A percentile compares a stretch with the other conserved stretches of the same genome.
phyloP scores from a whole-genome alignment of 116 monocot genomes.

The Zostera marina region DNA sequence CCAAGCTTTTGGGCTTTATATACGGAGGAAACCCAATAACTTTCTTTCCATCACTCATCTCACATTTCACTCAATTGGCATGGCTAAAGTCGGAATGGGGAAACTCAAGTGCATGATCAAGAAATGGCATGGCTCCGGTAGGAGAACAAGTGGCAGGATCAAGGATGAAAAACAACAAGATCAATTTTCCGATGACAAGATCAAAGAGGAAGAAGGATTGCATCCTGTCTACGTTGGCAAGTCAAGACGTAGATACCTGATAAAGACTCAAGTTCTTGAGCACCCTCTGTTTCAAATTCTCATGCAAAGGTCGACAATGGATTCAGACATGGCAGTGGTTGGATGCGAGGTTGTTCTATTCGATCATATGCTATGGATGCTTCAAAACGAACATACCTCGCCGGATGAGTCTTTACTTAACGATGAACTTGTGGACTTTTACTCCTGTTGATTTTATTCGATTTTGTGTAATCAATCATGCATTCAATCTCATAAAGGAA shows the following conservation, averaged over 20 bases:
- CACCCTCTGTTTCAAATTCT: slow-evolving; percentile 50
- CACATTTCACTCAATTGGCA: too few species aligned
- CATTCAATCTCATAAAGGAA: too few species aligned
- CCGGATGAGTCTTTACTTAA: slow-evolving; percentile 32
- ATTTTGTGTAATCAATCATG: too few species aligned
- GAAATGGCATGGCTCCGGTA: too few species aligned
- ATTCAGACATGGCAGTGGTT: slow-evolving; percentile 9
- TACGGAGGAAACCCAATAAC: too few species aligned
- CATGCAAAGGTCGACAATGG: slow-evolving; percentile 14
- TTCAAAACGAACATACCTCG: slow-evolving; percentile 50
- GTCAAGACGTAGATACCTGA: slow-evolving; percentile 59
- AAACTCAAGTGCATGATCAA: too few species aligned
- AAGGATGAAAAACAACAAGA: too few species aligned
- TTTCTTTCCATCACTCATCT: too few species aligned
- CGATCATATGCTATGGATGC: slow-evolving; percentile 88
- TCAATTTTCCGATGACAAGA: too few species aligned
- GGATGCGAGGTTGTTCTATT: slow-evolving; percentile 87
- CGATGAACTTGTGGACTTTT: slow-evolving; percentile 58
- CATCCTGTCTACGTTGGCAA: slow-evolving; percentile 68
- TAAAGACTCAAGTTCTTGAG: slow-evolving; percentile 30
- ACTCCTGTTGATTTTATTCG: slow-evolving; percentile 37
- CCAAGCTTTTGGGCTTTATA: too few species aligned
- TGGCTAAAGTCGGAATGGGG: too few species aligned
- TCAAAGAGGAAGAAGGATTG: slow-evolving; percentile 14
- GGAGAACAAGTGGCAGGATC: too few species aligned